These are phyloP conservation scores for Clitopilus passeckerianus DNA, from an alignment of 768 basidiomycete genomes.

Conservation along the genomic window DNA sequence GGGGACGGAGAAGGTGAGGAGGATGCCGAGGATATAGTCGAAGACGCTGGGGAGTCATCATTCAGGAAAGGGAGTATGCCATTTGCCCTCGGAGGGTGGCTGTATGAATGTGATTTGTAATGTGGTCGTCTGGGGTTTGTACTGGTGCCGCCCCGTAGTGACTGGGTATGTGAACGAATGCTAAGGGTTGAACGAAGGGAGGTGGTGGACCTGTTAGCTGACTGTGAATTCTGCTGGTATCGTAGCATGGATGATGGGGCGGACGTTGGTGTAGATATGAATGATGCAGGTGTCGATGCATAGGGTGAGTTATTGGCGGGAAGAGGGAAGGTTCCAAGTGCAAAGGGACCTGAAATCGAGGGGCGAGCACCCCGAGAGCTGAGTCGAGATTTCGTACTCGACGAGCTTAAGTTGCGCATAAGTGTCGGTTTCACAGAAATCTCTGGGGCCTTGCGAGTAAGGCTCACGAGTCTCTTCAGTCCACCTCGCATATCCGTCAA, in stretches of 20 bases:
- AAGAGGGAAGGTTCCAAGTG: slow-evolving; percentile 29
- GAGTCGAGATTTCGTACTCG: background rate
- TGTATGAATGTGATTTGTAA: background rate
- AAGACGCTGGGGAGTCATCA: background rate
- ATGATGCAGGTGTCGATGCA: slow-evolving; percentile 8
- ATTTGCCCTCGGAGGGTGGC: background rate
- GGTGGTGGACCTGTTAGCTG: background rate
- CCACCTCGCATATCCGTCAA: slow-evolving; percentile 12
- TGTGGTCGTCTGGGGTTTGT: slow-evolving; percentile 1
- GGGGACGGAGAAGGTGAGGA: background rate
- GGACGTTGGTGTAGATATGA: slow-evolving; percentile 5
- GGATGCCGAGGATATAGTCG: background rate
- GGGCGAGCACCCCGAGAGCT: background rate
- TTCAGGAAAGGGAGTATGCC: background rate
- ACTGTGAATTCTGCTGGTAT: background rate
- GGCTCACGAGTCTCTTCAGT: slow-evolving; percentile 29
- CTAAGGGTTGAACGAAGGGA: slow-evolving; percentile 12
- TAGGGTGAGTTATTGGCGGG: slow-evolving; percentile 10
- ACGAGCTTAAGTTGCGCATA: background rate
- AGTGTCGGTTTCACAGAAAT: background rate
- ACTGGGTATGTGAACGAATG: slow-evolving; percentile 5
- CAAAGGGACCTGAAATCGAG: slow-evolving; percentile 35
- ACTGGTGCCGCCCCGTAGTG: background rate
- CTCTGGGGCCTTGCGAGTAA: slow-evolving; percentile 16
- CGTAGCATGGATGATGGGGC: slow-evolving; percentile 5